Conservation (phyloP, 441 rosid genomes). For the Pelargonium fulgidum region DNA sequence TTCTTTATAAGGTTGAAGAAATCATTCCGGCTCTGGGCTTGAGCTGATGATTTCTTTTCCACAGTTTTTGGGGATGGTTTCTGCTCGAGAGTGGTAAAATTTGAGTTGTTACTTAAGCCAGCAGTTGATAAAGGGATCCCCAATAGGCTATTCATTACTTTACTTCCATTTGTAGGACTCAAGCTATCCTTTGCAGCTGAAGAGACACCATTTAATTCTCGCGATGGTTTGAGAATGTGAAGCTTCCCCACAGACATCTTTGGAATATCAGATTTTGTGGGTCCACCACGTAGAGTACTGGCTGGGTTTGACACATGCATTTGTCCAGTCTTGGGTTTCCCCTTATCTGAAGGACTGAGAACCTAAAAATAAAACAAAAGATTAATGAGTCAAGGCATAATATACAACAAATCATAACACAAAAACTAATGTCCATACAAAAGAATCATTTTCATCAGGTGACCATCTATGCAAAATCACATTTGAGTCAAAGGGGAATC, state of each 20-base stretch:
- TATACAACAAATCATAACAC: no score
- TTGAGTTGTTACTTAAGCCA: constrained; percentile 33
- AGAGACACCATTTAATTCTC: constrained; percentile 25
- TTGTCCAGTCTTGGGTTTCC: constrained; percentile 19
- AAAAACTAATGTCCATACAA: no score
- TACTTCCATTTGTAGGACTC: constrained; percentile 30
- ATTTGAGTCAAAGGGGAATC: no score
- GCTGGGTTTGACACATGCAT: constrained; percentile 15
- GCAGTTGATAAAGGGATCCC: constrained; percentile 18
- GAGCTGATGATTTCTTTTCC: constrained; percentile 59
- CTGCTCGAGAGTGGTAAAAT: constrained; percentile 36
- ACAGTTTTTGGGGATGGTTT: constrained; percentile 37
- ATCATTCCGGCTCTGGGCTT: constrained; percentile 72
- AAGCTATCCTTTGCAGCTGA: constrained; percentile 23
- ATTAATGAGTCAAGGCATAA: not conserved
- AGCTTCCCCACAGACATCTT: constrained; percentile 29
- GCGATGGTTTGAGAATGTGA: constrained; percentile 30
- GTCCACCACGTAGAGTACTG: constrained; percentile 23
- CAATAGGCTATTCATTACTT: constrained; percentile 21
- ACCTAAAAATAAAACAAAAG: constrained; percentile 18
- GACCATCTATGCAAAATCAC: no score
- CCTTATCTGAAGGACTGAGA: constrained; percentile 17
- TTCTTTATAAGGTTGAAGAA: constrained; percentile 63
- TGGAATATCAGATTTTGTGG: constrained; percentile 25
- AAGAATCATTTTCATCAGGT: no score